Evolutionary conservation across 371 early-diverging fungal genomes (phyloP).

Genomic region (Cladochytrium tenue): DNA sequence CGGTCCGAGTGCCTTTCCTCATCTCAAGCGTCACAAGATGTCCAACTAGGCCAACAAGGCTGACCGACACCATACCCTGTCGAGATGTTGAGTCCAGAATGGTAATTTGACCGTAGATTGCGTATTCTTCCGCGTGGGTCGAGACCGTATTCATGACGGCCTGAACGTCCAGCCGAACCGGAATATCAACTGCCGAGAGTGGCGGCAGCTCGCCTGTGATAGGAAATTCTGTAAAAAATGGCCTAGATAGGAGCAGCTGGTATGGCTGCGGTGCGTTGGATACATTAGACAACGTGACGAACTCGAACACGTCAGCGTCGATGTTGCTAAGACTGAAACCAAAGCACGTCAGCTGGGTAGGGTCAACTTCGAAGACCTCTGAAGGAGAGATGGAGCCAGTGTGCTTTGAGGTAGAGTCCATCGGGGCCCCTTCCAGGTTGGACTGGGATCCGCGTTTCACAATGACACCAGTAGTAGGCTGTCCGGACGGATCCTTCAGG

Average conservation of each 20-base stretch:
- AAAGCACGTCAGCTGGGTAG: constrained; percentile 37
- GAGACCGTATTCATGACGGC: constrained; percentile 3
- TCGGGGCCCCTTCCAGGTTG: no score
- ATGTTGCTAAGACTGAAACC: constrained; percentile 22
- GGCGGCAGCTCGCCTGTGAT: constrained; percentile 45
- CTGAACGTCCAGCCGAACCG: constrained; percentile 24
- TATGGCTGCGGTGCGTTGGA: constrained; percentile 34
- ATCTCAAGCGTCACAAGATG: constrained; percentile 35
- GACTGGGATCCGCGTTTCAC: constrained; percentile 14
- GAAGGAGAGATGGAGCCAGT: no score
- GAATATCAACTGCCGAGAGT: constrained; percentile 39
- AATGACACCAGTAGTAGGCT: constrained; percentile 25
- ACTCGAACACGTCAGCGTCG: constrained; percentile 34
- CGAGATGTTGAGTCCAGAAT: constrained; percentile 39
- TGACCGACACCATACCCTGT: constrained; percentile 33
- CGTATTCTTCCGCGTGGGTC: constrained; percentile 15
- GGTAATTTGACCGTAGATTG: constrained; percentile 39
- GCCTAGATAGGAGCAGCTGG: constrained; percentile 38
- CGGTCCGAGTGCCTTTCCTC: constrained; percentile 22
- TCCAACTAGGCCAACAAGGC: constrained; percentile 33
- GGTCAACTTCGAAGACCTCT: constrained; percentile 44
- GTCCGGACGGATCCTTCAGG: constrained; percentile 15
- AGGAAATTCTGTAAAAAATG: constrained; percentile 43
- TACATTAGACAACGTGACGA: constrained; percentile 46
- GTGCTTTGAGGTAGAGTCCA: no score